Conservation (phyloP, 345 rosid genomes). For the Pistacia vera region DNA sequence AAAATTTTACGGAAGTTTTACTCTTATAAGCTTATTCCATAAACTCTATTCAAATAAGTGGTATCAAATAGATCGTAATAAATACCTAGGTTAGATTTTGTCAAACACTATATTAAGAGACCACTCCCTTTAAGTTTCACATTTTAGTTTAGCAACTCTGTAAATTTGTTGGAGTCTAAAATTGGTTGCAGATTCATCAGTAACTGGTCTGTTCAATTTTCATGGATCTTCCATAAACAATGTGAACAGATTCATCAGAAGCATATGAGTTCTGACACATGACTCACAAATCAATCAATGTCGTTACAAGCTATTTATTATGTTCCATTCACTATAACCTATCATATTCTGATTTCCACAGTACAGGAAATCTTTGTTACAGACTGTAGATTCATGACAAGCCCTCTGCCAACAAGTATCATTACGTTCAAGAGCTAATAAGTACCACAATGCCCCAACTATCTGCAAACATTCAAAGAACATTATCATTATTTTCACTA, state of each 20-base stretch:
- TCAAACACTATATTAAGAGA: not conserved
- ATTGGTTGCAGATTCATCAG: not conserved
- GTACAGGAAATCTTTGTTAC: slow-evolving; percentile 57
- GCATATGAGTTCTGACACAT: not conserved
- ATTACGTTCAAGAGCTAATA: slow-evolving; percentile 79
- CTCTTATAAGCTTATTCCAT: no score
- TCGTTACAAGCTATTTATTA: not conserved
- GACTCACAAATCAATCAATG: not conserved
- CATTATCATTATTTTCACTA: not conserved
- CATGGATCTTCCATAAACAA: not conserved
- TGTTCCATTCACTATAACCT: slow-evolving; percentile 58
- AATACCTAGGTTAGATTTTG: no score
- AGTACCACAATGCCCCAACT: slow-evolving; percentile 96
- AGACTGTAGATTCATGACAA: slow-evolving; percentile 34
- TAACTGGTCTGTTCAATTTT: not conserved
- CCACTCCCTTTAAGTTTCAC: not conserved
- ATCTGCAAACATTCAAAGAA: slow-evolving; percentile 49
- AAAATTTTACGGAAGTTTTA: no score
- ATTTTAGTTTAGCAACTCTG: not conserved
- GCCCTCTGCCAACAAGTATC: slow-evolving; percentile 75
- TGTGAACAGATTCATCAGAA: not conserved
- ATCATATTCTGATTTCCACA: slow-evolving; percentile 62
- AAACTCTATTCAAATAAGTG: no score
- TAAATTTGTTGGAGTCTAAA: not conserved
- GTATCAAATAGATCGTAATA: no score